Evolutionary conservation across 2,329 filamentous ascomycete species (phyloP).

Genomic region (Fusarium fujikuroi): DNA sequence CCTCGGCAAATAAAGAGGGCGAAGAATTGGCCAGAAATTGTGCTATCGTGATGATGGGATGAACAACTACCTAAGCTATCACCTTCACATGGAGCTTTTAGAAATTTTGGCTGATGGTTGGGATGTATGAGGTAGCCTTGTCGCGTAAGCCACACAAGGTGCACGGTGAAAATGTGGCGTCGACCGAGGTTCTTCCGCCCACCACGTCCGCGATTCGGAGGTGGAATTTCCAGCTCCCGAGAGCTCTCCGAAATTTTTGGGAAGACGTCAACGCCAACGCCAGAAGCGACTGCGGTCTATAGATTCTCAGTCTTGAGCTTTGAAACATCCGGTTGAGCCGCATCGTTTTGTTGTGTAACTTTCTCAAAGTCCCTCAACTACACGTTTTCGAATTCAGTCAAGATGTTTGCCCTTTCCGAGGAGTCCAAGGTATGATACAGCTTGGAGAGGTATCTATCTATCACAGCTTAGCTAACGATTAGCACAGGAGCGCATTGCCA

Average conservation of each 20-base stretch:
- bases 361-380: background rate
- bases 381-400: slow-evolving; percentile 39
- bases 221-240: slow-evolving; percentile 43
- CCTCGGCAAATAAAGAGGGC: background rate
- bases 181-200: slow-evolving; percentile 48
- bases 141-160: slow-evolving; percentile 25
- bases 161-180: slow-evolving; percentile 1
- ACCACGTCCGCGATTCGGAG: slow-evolving; percentile 13
- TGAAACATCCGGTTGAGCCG: slow-evolving; percentile 11
- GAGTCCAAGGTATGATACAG: slow-evolving; percentile 83
- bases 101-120: slow-evolving; percentile 44
- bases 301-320: slow-evolving; percentile 32
- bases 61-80: slow-evolving; percentile 9
- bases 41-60: background rate
- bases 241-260: slow-evolving; percentile 41
- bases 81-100: slow-evolving; percentile 29
- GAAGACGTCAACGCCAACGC: slow-evolving; percentile 22
- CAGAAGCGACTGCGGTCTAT: slow-evolving; percentile 5
- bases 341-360: slow-evolving; percentile 5
- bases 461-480: slow-evolving; percentile 21
- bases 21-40: slow-evolving; percentile 2
- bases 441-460: background rate
- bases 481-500: slow-evolving; percentile 91
- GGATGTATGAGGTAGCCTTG: slow-evolving; percentile 25
- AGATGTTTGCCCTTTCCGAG: slow-evolving; percentile 81